These are phyloP conservation scores for Nemophila menziesii DNA, from an alignment of 257 asterid genomes.

Conservation along the genomic window DNA sequence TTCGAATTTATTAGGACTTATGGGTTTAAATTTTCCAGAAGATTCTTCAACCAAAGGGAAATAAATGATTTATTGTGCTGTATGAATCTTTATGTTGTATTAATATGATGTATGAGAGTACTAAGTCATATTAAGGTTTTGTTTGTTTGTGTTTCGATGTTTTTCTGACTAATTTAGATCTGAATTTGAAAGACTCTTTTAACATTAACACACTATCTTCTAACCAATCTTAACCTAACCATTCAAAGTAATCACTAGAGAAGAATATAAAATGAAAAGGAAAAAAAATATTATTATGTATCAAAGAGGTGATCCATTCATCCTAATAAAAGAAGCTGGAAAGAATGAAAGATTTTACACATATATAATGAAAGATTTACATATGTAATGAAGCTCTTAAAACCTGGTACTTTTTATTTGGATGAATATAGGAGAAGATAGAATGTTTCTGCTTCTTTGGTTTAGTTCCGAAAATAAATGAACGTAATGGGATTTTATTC, in stretches of 20 bases:
- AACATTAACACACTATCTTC: too few relatives aligned
- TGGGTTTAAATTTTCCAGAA: slow-evolving; percentile 75
- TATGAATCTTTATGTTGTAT: too few relatives aligned
- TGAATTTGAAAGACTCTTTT: too few relatives aligned
- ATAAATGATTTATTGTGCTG: slow-evolving; percentile 11
- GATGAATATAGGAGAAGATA: slow-evolving; percentile 56
- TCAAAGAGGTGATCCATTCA: slow-evolving; percentile 1
- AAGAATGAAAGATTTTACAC: slow-evolving; percentile 10
- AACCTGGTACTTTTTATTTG: slow-evolving; percentile 41
- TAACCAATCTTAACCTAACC: too few relatives aligned
- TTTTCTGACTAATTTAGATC: too few relatives aligned
- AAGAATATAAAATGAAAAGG: neutral
- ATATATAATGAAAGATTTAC: slow-evolving; percentile 10
- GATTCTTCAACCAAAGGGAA: slow-evolving; percentile 52
- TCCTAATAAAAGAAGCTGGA: slow-evolving; percentile 1
- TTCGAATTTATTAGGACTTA: slow-evolving; percentile 75
- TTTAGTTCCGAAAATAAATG: slow-evolving; percentile 65
- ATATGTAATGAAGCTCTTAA: slow-evolving; percentile 39
- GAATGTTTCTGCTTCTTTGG: slow-evolving; percentile 57
- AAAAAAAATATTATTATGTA: neutral
- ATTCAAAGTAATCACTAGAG: too few relatives aligned
- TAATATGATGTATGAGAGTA: too few relatives aligned
- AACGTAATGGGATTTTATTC: slow-evolving; percentile 43
- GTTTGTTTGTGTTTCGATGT: too few relatives aligned
- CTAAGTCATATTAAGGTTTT: too few relatives aligned